phyloP scores from a whole-genome alignment of 2,329 filamentous ascomycete genomes.

The Thelonectria blattea region DNA sequence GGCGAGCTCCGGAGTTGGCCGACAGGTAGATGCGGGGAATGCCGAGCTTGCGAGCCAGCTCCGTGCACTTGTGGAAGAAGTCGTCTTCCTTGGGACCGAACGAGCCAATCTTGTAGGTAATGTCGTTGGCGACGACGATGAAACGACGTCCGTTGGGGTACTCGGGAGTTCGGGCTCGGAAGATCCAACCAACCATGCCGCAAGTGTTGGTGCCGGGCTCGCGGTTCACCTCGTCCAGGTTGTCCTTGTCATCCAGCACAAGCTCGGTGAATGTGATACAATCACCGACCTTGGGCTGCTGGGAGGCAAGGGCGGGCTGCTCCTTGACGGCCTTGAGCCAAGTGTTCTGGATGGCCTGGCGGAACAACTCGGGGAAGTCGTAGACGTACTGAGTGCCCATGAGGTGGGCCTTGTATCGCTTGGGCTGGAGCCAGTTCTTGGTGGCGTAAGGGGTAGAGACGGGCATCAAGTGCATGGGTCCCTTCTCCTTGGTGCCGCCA shows the following conservation, averaged over 20 bases:
- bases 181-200: slow-evolving; percentile 98
- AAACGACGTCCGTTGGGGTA: slow-evolving; percentile 92
- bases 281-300: slow-evolving; percentile 84
- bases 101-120: slow-evolving; percentile 98
- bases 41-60: slow-evolving; percentile 89
- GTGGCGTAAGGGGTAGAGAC: slow-evolving; percentile 94
- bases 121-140: slow-evolving; percentile 97
- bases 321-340: slow-evolving; percentile 80
- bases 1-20: slow-evolving; percentile 97
- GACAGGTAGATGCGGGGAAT: slow-evolving; percentile 98
- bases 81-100: slow-evolving; percentile 96
- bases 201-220: slow-evolving; percentile 95
- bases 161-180: slow-evolving; percentile 93
- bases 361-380: slow-evolving; percentile 99
- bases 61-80: slow-evolving; percentile 99
- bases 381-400: slow-evolving; percentile 99
- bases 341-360: slow-evolving; percentile 95
- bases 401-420: slow-evolving; percentile 98
- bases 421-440: slow-evolving; percentile 98
- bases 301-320: slow-evolving; percentile 75
- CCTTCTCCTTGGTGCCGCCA: slow-evolving; percentile 92
- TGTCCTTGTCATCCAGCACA: slow-evolving; percentile 92
- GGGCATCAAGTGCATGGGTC: slow-evolving; percentile 90
- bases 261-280: slow-evolving; percentile 95
- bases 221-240: slow-evolving; percentile 88